Percentiles rank a stretch among this genome's conserved stretches.
Conservation (phyloP, 73 alveolate species). For the Uronychia setigera region DNA sequence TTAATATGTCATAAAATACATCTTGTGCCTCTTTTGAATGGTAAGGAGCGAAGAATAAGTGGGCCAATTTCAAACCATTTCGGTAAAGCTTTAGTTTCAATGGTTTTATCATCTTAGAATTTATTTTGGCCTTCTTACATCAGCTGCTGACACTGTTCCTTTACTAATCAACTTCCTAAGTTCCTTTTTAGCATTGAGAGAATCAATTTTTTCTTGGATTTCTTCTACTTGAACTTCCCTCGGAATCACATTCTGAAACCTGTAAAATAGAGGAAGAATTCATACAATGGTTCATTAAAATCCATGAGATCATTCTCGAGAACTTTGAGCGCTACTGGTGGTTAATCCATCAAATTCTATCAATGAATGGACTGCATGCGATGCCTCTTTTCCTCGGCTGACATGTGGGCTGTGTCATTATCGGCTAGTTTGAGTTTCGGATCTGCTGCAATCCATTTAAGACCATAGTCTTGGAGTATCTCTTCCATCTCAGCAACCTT, state of each 20-base stretch:
- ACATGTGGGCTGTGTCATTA: neutral
- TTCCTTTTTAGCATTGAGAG: neutral
- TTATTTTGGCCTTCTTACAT: neutral
- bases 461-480: conserved; percentile 21
- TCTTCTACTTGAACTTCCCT: neutral
- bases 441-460: conserved; percentile 16
- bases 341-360: neutral
- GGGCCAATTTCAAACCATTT: conserved; percentile 19
- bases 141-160: conserved; percentile 11
- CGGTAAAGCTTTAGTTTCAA: conserved; percentile 7
- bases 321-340: neutral
- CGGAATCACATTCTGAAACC: neutral
- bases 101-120: neutral
- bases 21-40: conserved; percentile 8
- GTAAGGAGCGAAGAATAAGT: neutral
- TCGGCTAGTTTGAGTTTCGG: neutral
- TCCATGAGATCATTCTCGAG: neutral
- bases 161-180: neutral
- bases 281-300: neutral
- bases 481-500: conserved; percentile 2
- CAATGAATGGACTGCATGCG: neutral
- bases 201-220: neutral
- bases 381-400: neutral
- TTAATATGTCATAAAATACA: neutral
- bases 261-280: neutral